These are phyloP conservation scores for Trichosporon coremiiforme DNA, from an alignment of 1,284 basidiomycete species.

Conservation along the genomic window DNA sequence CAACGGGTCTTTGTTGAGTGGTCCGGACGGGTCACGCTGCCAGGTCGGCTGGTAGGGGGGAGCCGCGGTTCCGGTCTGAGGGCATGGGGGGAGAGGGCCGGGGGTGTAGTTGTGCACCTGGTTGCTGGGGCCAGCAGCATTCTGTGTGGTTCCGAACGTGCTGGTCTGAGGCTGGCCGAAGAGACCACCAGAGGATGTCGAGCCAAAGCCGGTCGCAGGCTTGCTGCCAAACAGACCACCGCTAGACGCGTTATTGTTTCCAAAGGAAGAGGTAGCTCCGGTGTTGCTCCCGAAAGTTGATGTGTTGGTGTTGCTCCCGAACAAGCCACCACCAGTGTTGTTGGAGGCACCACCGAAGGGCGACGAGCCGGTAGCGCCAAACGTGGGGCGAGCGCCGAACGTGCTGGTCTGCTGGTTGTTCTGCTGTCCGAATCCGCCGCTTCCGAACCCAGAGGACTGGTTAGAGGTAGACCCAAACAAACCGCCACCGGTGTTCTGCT, in stretches of 20 bases:
- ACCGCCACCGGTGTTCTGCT: conserved; percentile 64
- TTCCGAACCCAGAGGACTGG: conserved; percentile 27
- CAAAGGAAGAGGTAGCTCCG: conserved; percentile 4
- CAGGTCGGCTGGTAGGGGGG: conserved; percentile 51
- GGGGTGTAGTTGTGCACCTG: conserved; percentile 39
- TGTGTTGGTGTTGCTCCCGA: conserved; percentile 28
- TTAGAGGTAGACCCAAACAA: conserved; percentile 46
- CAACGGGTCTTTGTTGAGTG: background rate
- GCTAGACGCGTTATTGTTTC: conserved; percentile 7
- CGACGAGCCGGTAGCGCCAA: conserved; percentile 48
- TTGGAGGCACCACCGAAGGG: conserved; percentile 48
- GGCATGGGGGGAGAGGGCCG: conserved; percentile 39
- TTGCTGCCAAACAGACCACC: conserved; percentile 47
- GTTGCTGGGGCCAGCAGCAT: conserved; percentile 25
- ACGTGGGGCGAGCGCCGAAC: conserved; percentile 46
- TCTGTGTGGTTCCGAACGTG: conserved; percentile 11
- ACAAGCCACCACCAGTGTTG: conserved; percentile 41
- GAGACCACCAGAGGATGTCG: conserved; percentile 34
- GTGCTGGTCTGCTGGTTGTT: conserved; percentile 31
- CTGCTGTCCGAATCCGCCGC: conserved; percentile 23
- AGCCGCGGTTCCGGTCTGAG: conserved; percentile 44
- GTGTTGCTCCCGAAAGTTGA: conserved; percentile 31
- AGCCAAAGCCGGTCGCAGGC: conserved; percentile 37
- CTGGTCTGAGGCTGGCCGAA: conserved; percentile 53
- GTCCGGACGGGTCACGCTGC: conserved; percentile 47